Evolutionary conservation across 177 flowering plant genomes (phyloP), one percentile per base, ranked within the genome.

Genomic region (Vitis hybrid): DNA sequence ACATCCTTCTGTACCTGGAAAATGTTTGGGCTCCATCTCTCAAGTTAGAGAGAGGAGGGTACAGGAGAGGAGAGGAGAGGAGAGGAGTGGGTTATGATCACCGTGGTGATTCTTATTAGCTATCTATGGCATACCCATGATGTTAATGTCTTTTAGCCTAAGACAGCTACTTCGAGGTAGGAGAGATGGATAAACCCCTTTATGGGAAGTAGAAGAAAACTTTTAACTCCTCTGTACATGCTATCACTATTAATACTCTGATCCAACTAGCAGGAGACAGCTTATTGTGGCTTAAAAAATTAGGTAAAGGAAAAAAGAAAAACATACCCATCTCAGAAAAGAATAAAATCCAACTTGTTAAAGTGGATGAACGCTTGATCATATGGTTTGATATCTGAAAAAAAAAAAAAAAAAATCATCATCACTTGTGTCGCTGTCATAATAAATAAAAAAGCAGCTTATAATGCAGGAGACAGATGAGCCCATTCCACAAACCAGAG

Each of bases 1-100:
- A 31, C 93, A 84, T 68, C 81, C 97, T 82, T 89, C 97, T 70
- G 70, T 22, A 11, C 70, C 69, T 50, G 31, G 62, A 61, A n/a
- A 22, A 57, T 68, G 15, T 48, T 73, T 72, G 53, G 80, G 70
- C 51, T 88, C 89, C 94, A 90, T 90, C 60, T 26, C 66, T 11
- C 26, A 14, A 31, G 64, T 2, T 0, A 49, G 33, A 64, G n/a
- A 11, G 15, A 45, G 39, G 70, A 71, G 64, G 45, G 10, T 29
- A 45, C 6, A 14, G 16, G 15, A 48, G 55, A n/a, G 16, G 63
- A 63, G 33, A 72, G 56, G 65, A 60, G 10, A 10, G 55, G 19
- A 45, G 53, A 51, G 60, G 31, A 2, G 60, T n/a, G 61, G 31
- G 13, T 2, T 26, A 39, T n/a, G 49, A 56, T 31, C n/a, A 26